Evolutionary conservation across 345 rosid species (phyloP), one percentile per base, ranked within the genome.

Genomic region (Ricinus communis): DNA sequence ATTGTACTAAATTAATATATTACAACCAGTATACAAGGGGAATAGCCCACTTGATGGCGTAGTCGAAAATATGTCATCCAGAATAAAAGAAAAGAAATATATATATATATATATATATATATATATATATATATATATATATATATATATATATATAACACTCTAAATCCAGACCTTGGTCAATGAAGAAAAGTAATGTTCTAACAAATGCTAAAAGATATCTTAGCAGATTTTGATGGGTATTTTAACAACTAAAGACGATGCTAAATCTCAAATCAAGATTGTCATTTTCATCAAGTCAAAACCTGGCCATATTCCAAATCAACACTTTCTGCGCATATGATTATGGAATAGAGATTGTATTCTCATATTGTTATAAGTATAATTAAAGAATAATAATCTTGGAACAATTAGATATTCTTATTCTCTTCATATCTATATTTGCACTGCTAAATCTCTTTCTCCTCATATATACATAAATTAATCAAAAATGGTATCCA

Each of bases 201-300:
- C 12, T 55, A 25, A 16, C 18, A 62, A 25, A 43, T 63, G 36
- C 33, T 22, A 62, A 62, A 41, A 62, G 12, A 24, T 22, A 54
- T 12, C 3, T 22, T 54, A 56, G 47, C 28, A 43, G 4, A 43
- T 13, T 43, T 45, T 12, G 40, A 43, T 24, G 18, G 6, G 5
- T 24, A 63, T 24, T 24, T 43, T 5, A 25, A 12, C 5, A 41
- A 63, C 10, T 14, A 63, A 45, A 43, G 22, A 15, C 0, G 36
- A 63, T 43, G 33, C 52, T 41, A 63, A 63, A 27, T 43, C 67
- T 63, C 28, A 62, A n/a, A 62, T 31, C 3, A 40, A 30, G 49
- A 66, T 68, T 21, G 65, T 65, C 76, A n/a, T 72, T 71, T 68
- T 65, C 77, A 57, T 59, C 53, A 72, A 72, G 82, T 77, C 75